Percentiles rank a stretch among this genome's conserved stretches.
phyloP scores from a whole-genome alignment of 352 stramenopile species.

The Phytophthora pini region DNA sequence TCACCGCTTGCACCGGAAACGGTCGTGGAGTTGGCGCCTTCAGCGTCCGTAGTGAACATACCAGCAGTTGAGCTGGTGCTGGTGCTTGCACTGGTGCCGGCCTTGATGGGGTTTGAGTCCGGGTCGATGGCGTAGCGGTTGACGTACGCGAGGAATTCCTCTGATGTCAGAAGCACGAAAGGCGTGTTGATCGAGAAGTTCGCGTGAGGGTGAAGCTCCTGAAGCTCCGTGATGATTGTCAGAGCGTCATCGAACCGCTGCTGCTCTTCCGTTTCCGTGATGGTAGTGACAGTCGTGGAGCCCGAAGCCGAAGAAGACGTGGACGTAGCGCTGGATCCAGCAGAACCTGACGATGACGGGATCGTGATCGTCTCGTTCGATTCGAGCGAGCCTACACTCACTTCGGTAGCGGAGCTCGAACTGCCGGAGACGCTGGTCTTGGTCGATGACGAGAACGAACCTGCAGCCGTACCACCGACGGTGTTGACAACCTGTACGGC shows the following conservation, averaged over 20 bases:
- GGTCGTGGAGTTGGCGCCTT: constrained; percentile 7
- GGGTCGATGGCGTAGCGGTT: constrained; percentile 49
- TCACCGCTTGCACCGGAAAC: constrained; percentile 29
- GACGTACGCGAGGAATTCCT: constrained; percentile 67
- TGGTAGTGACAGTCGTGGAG: constrained; percentile 14
- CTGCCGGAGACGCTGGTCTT: constrained; percentile 27
- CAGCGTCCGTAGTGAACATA: constrained; percentile 38
- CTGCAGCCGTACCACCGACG: constrained; percentile 21
- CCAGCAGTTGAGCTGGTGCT: constrained; percentile 26
- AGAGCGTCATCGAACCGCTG: constrained; percentile 58
- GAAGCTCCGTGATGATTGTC: constrained; percentile 42
- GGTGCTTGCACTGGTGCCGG: not conserved
- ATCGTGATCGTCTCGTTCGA: constrained; percentile 27
- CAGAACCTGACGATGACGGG: constrained; percentile 16
- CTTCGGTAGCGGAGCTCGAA: constrained; percentile 5
- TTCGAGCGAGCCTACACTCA: constrained; percentile 27
- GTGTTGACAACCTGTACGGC: constrained; percentile 37
- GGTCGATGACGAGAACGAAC: constrained; percentile 21
- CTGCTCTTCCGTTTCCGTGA: constrained; percentile 47
- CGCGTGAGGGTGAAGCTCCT: constrained; percentile 57
- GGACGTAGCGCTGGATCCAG: constrained; percentile 14
- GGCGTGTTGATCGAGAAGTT: constrained; percentile 66
- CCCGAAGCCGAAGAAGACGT: constrained; percentile 15
- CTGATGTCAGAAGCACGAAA: constrained; percentile 63
- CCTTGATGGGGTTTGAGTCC: constrained; percentile 21